Conservation (phyloP, 306 rosid genomes). For the Clitoria ternatea region DNA sequence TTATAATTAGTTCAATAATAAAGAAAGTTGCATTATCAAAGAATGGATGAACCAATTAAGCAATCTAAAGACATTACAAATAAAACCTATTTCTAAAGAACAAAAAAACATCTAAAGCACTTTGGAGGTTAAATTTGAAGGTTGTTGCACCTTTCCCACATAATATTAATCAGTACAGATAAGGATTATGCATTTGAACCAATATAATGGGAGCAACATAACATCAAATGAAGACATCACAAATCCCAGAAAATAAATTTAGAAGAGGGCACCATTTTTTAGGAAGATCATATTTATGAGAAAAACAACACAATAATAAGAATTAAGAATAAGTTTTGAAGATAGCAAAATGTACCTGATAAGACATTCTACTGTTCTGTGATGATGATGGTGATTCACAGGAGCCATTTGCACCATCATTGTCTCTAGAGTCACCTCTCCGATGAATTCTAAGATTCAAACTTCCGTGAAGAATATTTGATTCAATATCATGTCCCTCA, state of each 20-base stretch:
- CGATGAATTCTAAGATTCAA: slow-evolving; percentile 82
- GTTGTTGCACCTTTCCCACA: not conserved
- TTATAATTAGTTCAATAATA: not conserved
- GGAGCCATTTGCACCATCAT: slow-evolving; percentile 55
- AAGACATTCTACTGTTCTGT: slow-evolving; percentile 48
- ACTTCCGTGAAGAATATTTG: slow-evolving; percentile 81
- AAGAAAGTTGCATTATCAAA: not conserved
- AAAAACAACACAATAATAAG: not conserved
- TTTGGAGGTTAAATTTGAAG: not conserved
- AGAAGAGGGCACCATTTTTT: not conserved
- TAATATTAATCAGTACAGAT: not conserved
- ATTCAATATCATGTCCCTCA: slow-evolving; percentile 69
- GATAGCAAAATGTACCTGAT: slow-evolving; percentile 51
- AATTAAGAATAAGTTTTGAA: no score
- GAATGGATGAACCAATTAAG: not conserved
- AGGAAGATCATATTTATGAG: not conserved
- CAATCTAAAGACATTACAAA: not conserved
- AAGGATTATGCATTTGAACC: not conserved
- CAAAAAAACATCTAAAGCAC: not conserved
- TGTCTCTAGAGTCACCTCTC: slow-evolving; percentile 66
- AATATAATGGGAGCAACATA: not conserved
- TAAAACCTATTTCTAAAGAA: not conserved
- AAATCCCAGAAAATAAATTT: not conserved
- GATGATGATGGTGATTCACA: slow-evolving; percentile 79
- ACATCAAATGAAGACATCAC: not conserved